Evolutionary conservation across 306 rosid species (phyloP).

Genomic region (Pyrus pyrifolia): DNA sequence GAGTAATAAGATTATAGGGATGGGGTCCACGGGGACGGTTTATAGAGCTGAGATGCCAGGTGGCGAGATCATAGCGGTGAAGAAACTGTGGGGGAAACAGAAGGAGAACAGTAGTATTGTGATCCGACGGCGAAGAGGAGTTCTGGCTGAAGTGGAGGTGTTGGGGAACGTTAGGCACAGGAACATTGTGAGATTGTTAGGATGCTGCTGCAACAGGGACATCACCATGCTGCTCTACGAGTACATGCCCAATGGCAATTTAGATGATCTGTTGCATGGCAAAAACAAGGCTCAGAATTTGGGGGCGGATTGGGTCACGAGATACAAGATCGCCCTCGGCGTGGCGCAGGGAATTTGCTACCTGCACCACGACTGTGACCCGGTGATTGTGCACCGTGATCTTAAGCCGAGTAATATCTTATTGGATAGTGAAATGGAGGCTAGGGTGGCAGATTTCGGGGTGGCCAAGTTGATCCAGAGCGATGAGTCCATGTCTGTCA

Average conservation of each 20-base stretch:
- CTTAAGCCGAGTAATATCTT: slow-evolving; percentile 83
- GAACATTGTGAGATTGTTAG: slow-evolving; percentile 88
- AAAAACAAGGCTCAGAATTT: slow-evolving; percentile 68
- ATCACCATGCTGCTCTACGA: slow-evolving; percentile 84
- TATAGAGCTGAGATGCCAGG: slow-evolving; percentile 87
- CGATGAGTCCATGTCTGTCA: slow-evolving; percentile 92
- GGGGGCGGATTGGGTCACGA: slow-evolving; percentile 65
- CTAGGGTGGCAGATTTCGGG: slow-evolving; percentile 90
- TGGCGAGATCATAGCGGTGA: slow-evolving; percentile 89
- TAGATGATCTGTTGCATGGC: slow-evolving; percentile 69
- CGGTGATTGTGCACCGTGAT: slow-evolving; percentile 83
- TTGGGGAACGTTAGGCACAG: slow-evolving; percentile 91
- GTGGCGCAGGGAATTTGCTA: slow-evolving; percentile 97
- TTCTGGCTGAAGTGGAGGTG: slow-evolving; percentile 88
- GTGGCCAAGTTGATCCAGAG: slow-evolving; percentile 80
- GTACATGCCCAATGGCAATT: slow-evolving; percentile 88
- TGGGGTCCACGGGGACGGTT: slow-evolving; percentile 89
- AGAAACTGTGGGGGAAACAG: slow-evolving; percentile 77
- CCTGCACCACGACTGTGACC: slow-evolving; percentile 95
- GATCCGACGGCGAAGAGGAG: slow-evolving; percentile 75
- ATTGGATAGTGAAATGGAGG: slow-evolving; percentile 85
- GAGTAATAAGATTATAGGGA: slow-evolving; percentile 70
- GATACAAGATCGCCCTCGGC: slow-evolving; percentile 81
- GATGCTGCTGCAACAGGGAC: slow-evolving; percentile 89
- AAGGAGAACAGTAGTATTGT: slow-evolving; percentile 30